Evolutionary conservation across 1,284 basidiomycete genomes (phyloP), one percentile per base, ranked within the genome.

Genomic region (Boletellus dicymbophilus): DNA sequence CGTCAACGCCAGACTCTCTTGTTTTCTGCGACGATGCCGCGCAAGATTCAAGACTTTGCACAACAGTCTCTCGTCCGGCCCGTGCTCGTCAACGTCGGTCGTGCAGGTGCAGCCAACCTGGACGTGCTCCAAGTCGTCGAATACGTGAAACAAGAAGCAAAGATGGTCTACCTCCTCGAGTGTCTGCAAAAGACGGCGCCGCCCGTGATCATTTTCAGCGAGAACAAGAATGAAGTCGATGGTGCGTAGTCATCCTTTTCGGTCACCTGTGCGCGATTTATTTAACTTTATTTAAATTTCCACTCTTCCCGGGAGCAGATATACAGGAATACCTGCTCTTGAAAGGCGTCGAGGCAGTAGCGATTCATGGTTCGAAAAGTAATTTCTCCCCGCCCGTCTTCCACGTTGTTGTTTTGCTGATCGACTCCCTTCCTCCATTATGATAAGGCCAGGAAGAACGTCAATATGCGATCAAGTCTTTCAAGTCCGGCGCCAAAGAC

Each of bases 201-300:
- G 12, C 97, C 97, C 0, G 95, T 97, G 48, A 98, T 99, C 69
- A 85, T 99, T 49, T 99, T 99, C 69, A 95, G 91, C 58, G 96
- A 99, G 68, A 98, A 97, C 75, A 99, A 99, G 78, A 98, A 98
- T 64, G 97, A 99, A 67, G 97, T 99, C 20, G 97, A 99, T 67
- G 94, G 93, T 61, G 8, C 34, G 58, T 93, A 56, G n/a, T 34
- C 40, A 12, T 40, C 18, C 3, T 27, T 21, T 31, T 9, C 30
- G n/a, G n/a, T 26, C 7, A 12, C 22, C 6, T 33, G 27, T 15
- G 23, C 28, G 30, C 8, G 8, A 21, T 27, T 49, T 9, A 20
- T 33, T 43, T 39, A n/a, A n/a, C n/a, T n/a, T n/a, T n/a, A n/a
- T n/a, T n/a, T n/a, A n/a, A n/a, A n/a, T n/a, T n/a, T n/a, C n/a